A percentile compares a stretch with the other conserved stretches of the same genome.
phyloP scores from a whole-genome alignment of 345 rosid genomes.

The Streptanthus diversifolius region DNA sequence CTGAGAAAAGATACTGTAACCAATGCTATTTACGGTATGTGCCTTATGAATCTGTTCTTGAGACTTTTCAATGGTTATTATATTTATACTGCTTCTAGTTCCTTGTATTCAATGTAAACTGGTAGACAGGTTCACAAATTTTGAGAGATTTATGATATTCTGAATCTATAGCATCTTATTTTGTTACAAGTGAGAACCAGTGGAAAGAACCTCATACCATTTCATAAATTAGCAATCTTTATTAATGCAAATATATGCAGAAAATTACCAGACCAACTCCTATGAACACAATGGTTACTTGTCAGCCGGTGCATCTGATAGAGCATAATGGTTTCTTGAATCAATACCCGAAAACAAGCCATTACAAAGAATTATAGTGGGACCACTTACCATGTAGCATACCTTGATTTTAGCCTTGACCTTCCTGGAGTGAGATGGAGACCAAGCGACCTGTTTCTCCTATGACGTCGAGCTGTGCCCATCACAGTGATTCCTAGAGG shows the following conservation, averaged over 20 bases:
- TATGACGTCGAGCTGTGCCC: not conserved
- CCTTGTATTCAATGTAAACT: constrained; percentile 9
- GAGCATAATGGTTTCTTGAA: no score
- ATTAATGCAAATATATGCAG: not conserved
- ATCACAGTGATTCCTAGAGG: not conserved
- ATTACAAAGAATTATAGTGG: not conserved
- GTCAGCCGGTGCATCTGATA: not conserved
- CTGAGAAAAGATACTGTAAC: constrained; percentile 5
- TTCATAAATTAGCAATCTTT: not conserved
- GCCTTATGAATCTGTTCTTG: constrained; percentile 5
- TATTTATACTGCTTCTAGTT: constrained; percentile 4
- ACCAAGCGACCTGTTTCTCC: constrained; percentile 9
- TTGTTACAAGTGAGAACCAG: not conserved
- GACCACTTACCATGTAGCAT: not conserved
- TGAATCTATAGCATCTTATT: constrained; percentile 1
- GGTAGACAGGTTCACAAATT: not conserved
- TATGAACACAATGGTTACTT: not conserved
- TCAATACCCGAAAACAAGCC: not conserved
- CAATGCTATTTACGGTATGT: not conserved
- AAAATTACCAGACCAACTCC: not conserved
- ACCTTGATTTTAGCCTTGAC: not conserved
- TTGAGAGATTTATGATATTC: not conserved
- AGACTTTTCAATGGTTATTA: constrained; percentile 4
- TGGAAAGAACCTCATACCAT: not conserved
- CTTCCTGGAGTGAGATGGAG: not conserved